Evolutionary conservation across 805 yeast genomes (phyloP).

Genomic region (Candida tallmaniae): DNA sequence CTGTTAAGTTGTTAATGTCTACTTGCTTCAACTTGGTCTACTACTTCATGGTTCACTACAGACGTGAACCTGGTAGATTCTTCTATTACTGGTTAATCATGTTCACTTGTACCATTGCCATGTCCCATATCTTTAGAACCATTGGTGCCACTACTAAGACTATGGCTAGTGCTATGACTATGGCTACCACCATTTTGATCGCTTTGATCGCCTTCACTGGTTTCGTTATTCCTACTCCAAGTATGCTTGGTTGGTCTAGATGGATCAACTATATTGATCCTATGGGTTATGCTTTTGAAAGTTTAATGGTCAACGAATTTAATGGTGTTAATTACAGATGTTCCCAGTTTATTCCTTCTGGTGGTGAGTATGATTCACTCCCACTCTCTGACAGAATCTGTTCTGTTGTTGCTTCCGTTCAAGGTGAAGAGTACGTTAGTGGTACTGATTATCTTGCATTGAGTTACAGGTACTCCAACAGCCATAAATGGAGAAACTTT

Average conservation of each 20-base stretch:
- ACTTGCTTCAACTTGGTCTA: conserved; percentile 26
- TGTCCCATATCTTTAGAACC: conserved; percentile 40
- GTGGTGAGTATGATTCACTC: conserved; percentile 45
- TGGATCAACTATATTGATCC: conserved; percentile 43
- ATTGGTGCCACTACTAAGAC: conserved; percentile 40
- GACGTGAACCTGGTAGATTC: conserved; percentile 33
- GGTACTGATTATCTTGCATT: conserved; percentile 56
- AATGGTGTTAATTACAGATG: conserved; percentile 54
- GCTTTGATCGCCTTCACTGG: conserved; percentile 55
- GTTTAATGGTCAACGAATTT: conserved; percentile 63
- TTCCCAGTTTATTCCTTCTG: conserved; percentile 52
- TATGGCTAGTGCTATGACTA: conserved; percentile 40
- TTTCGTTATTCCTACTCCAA: conserved; percentile 38
- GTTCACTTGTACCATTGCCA: conserved; percentile 28
- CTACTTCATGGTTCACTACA: conserved; percentile 48
- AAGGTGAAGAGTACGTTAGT: conserved; percentile 48
- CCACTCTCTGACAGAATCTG: conserved; percentile 45
- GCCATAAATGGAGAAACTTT: conserved; percentile 76
- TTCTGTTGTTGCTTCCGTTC: conserved; percentile 52
- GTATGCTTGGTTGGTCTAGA: conserved; percentile 63
- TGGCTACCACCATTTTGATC: conserved; percentile 43
- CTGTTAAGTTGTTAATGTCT: conserved; percentile 45
- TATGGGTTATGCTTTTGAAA: conserved; percentile 45
- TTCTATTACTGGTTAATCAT: conserved; percentile 34
- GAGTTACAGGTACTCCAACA: conserved; percentile 47